These are phyloP conservation scores for Pulchroboletus neoregius DNA, from an alignment of 1,284 basidiomycete genomes.

Conservation along the genomic window DNA sequence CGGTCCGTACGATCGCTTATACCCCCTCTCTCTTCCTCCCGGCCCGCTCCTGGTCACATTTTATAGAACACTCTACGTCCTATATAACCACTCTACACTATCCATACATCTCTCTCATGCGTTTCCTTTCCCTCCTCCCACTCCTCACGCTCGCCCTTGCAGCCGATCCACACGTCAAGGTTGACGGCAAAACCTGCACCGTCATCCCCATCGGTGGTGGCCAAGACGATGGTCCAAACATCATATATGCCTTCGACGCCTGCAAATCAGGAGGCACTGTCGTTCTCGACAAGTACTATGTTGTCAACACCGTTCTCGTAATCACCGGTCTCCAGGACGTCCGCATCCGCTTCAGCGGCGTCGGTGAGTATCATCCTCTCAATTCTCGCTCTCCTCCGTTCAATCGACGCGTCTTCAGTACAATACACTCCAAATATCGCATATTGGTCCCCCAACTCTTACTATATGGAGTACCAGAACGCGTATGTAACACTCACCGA, in stretches of 20 bases:
- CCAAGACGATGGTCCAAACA: constrained; percentile 31
- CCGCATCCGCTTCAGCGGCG: constrained; percentile 39
- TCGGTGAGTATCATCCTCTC: constrained; percentile 17
- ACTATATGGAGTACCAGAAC: constrained; percentile 41
- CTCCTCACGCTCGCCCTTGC: constrained; percentile 3
- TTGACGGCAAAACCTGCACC: constrained; percentile 21
- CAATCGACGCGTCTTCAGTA: constrained; percentile 15
- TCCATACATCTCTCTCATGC: not conserved
- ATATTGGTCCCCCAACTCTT: constrained; percentile 43
- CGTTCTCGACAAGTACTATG: constrained; percentile 36
- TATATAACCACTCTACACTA: too few relatives aligned
- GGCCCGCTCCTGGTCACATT: too few relatives aligned
- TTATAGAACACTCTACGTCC: too few relatives aligned
- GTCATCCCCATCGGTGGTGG: constrained; percentile 36
- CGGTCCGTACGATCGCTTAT: too few relatives aligned
- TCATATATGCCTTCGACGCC: constrained; percentile 26
- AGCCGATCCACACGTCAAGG: constrained; percentile 2
- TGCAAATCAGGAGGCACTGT: constrained; percentile 33
- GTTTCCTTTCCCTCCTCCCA: not conserved
- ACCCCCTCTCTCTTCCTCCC: too few relatives aligned
- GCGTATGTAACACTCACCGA: constrained; percentile 25
- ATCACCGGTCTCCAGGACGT: constrained; percentile 39
- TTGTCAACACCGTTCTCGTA: constrained; percentile 41
- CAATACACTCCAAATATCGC: constrained; percentile 43
- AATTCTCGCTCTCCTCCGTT: not conserved